Conservation (phyloP, 495 filamentous ascomycete genomes). For the Darksidea phi region DNA sequence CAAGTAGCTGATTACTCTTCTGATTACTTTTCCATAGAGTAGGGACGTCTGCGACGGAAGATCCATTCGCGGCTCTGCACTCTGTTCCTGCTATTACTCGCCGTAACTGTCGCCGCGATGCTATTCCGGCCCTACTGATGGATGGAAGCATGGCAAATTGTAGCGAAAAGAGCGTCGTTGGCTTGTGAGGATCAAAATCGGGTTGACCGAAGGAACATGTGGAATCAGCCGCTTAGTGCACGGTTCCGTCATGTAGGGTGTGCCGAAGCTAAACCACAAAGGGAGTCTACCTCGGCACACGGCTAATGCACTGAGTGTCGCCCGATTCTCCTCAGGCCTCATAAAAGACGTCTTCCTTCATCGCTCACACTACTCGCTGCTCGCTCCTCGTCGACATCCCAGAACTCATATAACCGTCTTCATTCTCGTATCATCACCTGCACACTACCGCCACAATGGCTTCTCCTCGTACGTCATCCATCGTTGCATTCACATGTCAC, state of each 20-base stretch:
- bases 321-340: not conserved
- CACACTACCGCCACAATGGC: conserved; percentile 30
- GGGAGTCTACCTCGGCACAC: not conserved
- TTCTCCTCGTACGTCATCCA: conserved; percentile 30
- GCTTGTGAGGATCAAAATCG: too few species aligned
- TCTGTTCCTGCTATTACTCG: too few species aligned
- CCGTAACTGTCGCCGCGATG: too few species aligned
- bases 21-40: too few species aligned
- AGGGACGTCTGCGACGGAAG: too few species aligned
- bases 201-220: too few species aligned
- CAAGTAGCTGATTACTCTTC: too few species aligned
- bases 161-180: too few species aligned
- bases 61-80: too few species aligned
- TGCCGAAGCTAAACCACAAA: not conserved
- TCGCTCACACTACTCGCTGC: not conserved
- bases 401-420: not conserved
- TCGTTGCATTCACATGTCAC: conserved; percentile 25
- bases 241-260: not conserved
- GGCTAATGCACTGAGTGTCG: not conserved
- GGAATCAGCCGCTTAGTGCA: not conserved
- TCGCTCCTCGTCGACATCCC: not conserved
- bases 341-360: not conserved
- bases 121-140: too few species aligned
- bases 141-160: too few species aligned
- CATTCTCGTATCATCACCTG: not conserved